These are phyloP conservation scores for Fusarium sp. DNA, from an alignment of 2,329 filamentous ascomycete genomes.

Conservation along the genomic window DNA sequence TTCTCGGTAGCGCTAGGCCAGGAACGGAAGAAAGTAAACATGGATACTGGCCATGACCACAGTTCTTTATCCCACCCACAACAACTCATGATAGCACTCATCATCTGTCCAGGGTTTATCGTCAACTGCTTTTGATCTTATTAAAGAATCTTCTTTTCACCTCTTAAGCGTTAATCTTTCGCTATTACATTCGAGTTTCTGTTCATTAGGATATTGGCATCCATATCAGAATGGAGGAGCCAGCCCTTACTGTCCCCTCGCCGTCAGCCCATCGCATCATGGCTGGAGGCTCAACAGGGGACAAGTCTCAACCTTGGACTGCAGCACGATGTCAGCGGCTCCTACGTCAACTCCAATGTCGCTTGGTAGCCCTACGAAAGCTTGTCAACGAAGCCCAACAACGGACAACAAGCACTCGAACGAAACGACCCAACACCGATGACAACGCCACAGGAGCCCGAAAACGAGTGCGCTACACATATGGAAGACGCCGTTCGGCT, in stretches of 20 bases:
- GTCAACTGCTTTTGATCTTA: neutral
- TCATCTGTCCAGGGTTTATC: neutral
- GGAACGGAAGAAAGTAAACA: conserved; percentile 50
- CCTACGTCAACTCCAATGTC: conserved; percentile 59
- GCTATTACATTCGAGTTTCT: neutral
- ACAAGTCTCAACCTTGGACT: conserved; percentile 55
- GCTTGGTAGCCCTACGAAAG: conserved; percentile 55
- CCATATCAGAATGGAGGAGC: conserved; percentile 14
- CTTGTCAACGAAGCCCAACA: conserved; percentile 43
- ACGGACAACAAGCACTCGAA: conserved; percentile 1
- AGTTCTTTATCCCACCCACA: conserved; percentile 9
- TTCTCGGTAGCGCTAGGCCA: conserved; percentile 38
- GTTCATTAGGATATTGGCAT: neutral
- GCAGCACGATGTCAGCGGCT: conserved; percentile 60
- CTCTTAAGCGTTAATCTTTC: neutral
- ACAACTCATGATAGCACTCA: conserved; percentile 4
- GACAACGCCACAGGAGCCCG: conserved; percentile 10
- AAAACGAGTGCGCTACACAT: conserved; percentile 49
- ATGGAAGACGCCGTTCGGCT: conserved; percentile 39
- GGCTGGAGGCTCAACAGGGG: neutral
- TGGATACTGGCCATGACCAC: neutral
- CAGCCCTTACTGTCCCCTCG: conserved; percentile 3
- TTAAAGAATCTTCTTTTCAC: neutral
- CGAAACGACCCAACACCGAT: conserved; percentile 38
- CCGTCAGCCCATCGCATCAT: conserved; percentile 32